phyloP scores from a whole-genome alignment of 768 basidiomycete species.

The Lactarius quietus region DNA sequence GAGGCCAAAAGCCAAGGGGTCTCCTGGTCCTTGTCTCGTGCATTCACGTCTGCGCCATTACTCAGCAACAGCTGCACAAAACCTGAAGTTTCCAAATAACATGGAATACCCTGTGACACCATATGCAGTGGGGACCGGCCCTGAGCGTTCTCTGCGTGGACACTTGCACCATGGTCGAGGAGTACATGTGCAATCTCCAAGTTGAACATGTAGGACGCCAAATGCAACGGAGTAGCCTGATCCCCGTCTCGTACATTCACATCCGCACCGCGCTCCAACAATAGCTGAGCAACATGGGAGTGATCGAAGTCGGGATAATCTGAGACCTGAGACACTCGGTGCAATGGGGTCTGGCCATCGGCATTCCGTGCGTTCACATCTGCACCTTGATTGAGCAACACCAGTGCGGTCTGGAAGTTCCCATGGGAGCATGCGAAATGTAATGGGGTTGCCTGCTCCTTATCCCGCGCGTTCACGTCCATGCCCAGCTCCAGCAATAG shows the following conservation, averaged over 20 bases:
- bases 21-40: neutral
- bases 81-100: neutral
- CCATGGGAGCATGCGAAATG: neutral
- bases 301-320: too few species aligned
- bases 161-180: neutral
- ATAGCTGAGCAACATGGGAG: too few species aligned
- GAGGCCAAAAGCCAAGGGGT: neutral
- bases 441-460: neutral
- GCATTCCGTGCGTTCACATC: neutral
- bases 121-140: neutral
- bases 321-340: neutral
- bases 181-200: neutral
- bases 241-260: neutral
- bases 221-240: neutral
- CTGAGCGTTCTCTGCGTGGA: neutral
- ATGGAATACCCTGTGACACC: neutral
- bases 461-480: neutral
- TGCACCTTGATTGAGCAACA: neutral
- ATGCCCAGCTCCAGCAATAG: neutral
- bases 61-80: neutral
- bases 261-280: neutral
- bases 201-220: neutral
- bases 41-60: neutral
- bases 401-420: neutral
- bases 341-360: neutral